Percentiles rank a stretch among this genome's conserved stretches.
Conservation (phyloP, 208 protist genomes). For the Crithidia expoeki region DNA sequence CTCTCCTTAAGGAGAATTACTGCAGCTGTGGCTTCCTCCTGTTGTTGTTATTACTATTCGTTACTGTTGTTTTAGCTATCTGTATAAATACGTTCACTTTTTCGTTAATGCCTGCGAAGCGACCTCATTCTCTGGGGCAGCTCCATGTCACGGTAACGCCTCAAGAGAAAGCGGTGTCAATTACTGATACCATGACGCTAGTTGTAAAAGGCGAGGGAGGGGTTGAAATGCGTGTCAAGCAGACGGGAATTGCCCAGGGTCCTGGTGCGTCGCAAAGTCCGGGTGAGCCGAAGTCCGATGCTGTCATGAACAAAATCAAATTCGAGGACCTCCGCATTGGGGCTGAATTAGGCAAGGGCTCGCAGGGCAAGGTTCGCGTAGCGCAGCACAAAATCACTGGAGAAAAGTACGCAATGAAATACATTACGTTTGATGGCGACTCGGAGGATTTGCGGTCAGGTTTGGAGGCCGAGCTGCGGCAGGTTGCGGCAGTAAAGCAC, state of each 20-base stretch:
- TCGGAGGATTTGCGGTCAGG: slow-evolving; percentile 71
- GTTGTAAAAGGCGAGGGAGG: slow-evolving; percentile 89
- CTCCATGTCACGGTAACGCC: slow-evolving; percentile 67
- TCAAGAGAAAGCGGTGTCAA: slow-evolving; percentile 78
- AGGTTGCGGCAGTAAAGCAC: slow-evolving; percentile 85
- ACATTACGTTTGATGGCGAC: slow-evolving; percentile 77
- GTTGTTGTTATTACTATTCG: slow-evolving; percentile 9
- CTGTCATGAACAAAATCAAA: slow-evolving; percentile 76
- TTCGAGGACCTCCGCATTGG: slow-evolving; percentile 89
- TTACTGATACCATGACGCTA: slow-evolving; percentile 91
- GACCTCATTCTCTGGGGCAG: slow-evolving; percentile 65
- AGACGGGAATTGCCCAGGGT: slow-evolving; percentile 71
- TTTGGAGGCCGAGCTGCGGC: slow-evolving; percentile 77
- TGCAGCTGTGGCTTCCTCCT: slow-evolving; percentile 3
- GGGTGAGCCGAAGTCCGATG: slow-evolving; percentile 37
- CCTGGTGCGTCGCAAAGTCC: slow-evolving; percentile 21
- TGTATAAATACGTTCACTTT: background rate
- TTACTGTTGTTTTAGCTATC: slow-evolving; percentile 1
- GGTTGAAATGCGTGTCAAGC: slow-evolving; percentile 88
- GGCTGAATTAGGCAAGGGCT: slow-evolving; percentile 80
- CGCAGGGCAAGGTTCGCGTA: slow-evolving; percentile 88
- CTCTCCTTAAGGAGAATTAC: slow-evolving; percentile 4
- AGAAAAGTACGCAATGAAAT: slow-evolving; percentile 90
- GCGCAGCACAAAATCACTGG: slow-evolving; percentile 68
- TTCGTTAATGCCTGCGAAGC: slow-evolving; percentile 75